Conservation (phyloP, 768 basidiomycete species). For the Hericium coralloides region DNA sequence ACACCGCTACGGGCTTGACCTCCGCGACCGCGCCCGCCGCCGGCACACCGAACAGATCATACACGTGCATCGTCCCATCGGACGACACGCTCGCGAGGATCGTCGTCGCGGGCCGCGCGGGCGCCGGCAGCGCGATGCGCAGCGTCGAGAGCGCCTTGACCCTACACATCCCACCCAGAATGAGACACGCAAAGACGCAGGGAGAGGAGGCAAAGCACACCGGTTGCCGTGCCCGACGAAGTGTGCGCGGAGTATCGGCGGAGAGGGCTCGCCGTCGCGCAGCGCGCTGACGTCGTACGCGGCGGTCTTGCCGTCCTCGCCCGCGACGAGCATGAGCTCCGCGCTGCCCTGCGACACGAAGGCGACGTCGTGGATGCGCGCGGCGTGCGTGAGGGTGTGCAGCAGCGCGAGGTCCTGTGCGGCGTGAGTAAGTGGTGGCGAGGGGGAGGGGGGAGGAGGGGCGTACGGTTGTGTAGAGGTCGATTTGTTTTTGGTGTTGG, state of each 20-base stretch:
- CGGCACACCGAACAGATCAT: conserved; percentile 53
- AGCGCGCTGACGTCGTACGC: conserved; percentile 50
- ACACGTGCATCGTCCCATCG: conserved; percentile 77
- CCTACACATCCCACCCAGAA: conserved; percentile 29
- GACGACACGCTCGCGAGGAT: conserved; percentile 77
- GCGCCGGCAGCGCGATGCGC: conserved; percentile 43
- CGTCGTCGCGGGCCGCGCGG: conserved; percentile 37
- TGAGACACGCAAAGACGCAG: conserved; percentile 2
- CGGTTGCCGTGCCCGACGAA: conserved; percentile 81
- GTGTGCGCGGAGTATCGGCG: conserved; percentile 50
- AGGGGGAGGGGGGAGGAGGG: neutral
- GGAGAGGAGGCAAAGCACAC: conserved; percentile 32
- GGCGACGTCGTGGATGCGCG: conserved; percentile 76
- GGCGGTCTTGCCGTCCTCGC: conserved; percentile 84
- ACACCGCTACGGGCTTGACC: conserved; percentile 51
- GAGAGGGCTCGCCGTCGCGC: conserved; percentile 28
- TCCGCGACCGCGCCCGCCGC: conserved; percentile 13
- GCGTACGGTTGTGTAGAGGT: conserved; percentile 74
- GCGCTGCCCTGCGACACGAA: conserved; percentile 57
- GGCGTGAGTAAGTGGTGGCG: neutral
- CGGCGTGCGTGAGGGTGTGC: conserved; percentile 64
- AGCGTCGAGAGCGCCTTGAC: conserved; percentile 76
- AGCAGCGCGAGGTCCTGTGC: conserved; percentile 70
- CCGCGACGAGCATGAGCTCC: conserved; percentile 74
- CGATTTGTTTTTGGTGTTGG: conserved; percentile 64